phyloP scores from a whole-genome alignment of 768 basidiomycete species.

The Cyclocybe aegerita region DNA sequence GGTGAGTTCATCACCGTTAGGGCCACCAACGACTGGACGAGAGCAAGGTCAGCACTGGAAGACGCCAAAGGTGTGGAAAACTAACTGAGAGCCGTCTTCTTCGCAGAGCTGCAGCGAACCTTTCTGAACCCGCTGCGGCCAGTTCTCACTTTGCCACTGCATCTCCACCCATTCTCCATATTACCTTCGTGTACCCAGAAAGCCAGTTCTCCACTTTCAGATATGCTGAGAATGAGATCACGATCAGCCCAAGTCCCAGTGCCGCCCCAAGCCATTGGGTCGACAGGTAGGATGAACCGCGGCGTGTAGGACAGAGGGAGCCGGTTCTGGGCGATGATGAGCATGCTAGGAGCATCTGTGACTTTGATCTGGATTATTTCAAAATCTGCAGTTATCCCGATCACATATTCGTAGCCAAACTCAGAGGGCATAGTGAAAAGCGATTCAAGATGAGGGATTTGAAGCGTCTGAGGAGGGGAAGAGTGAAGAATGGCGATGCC shows the following conservation, averaged over 20 bases:
- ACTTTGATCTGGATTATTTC: conserved; percentile 59
- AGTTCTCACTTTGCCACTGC: conserved; percentile 75
- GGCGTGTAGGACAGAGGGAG: conserved; percentile 53
- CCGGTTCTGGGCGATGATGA: conserved; percentile 44
- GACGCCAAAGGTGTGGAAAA: conserved; percentile 11
- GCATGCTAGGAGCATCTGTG: conserved; percentile 36
- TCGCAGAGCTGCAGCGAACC: conserved; percentile 86
- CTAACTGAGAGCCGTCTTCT: conserved; percentile 87
- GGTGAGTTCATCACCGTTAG: conserved; percentile 75
- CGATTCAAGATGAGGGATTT: conserved; percentile 52
- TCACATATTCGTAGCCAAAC: conserved; percentile 51
- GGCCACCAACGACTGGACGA: conserved; percentile 54
- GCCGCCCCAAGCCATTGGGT: conserved; percentile 84
- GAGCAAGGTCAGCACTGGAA: conserved; percentile 6
- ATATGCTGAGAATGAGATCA: conserved; percentile 80
- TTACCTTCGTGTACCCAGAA: conserved; percentile 74
- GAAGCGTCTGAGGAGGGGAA: conserved; percentile 36
- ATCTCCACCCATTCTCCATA: conserved; percentile 49
- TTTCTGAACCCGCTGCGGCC: conserved; percentile 61
- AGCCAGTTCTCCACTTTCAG: conserved; percentile 72
- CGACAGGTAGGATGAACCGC: conserved; percentile 70
- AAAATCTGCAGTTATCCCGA: conserved; percentile 65
- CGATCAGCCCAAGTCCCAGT: conserved; percentile 46
- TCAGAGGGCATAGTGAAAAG: conserved; percentile 68
- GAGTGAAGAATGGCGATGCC: conserved; percentile 55